Conservation (phyloP, 805 yeast genomes). For the Millerozyma miso region DNA sequence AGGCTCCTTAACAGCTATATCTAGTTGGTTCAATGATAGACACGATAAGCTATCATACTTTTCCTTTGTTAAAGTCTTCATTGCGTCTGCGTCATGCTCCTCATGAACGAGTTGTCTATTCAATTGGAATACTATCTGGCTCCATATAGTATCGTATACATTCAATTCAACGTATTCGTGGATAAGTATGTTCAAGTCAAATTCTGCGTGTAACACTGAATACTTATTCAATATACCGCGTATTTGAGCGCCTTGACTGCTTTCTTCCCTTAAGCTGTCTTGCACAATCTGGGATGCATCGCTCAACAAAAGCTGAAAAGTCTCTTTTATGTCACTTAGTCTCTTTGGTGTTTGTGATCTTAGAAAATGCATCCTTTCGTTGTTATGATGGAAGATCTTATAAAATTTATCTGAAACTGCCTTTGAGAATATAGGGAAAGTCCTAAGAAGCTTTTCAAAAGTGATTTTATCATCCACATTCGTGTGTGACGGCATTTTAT, state of each 20-base stretch:
- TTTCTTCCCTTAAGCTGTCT: slow-evolving; percentile 32
- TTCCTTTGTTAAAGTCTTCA: slow-evolving; percentile 21
- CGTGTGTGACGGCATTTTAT: background rate
- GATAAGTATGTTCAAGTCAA: slow-evolving; percentile 50
- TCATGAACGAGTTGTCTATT: slow-evolving; percentile 15
- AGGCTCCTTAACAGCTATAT: slow-evolving; percentile 37
- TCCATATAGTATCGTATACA: slow-evolving; percentile 66
- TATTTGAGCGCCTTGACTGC: slow-evolving; percentile 32
- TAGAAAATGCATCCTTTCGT: slow-evolving; percentile 26
- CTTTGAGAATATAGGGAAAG: slow-evolving; percentile 35
- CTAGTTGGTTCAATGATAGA: slow-evolving; percentile 49
- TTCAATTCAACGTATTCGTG: slow-evolving; percentile 70
- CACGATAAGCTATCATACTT: slow-evolving; percentile 33
- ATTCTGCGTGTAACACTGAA: slow-evolving; percentile 28
- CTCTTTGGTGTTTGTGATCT: slow-evolving; percentile 26
- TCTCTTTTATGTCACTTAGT: slow-evolving; percentile 20
- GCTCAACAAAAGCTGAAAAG: slow-evolving; percentile 30
- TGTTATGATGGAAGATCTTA: slow-evolving; percentile 39
- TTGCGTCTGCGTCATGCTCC: slow-evolving; percentile 21
- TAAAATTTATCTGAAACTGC: slow-evolving; percentile 37
- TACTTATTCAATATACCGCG: slow-evolving; percentile 28
- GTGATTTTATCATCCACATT: slow-evolving; percentile 13
- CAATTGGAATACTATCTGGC: slow-evolving; percentile 34
- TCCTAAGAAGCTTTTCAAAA: slow-evolving; percentile 35
- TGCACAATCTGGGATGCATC: slow-evolving; percentile 34